Percentiles rank a stretch among this genome's conserved stretches.
phyloP scores from a whole-genome alignment of 768 basidiomycete genomes.

The Megacollybia marginata region DNA sequence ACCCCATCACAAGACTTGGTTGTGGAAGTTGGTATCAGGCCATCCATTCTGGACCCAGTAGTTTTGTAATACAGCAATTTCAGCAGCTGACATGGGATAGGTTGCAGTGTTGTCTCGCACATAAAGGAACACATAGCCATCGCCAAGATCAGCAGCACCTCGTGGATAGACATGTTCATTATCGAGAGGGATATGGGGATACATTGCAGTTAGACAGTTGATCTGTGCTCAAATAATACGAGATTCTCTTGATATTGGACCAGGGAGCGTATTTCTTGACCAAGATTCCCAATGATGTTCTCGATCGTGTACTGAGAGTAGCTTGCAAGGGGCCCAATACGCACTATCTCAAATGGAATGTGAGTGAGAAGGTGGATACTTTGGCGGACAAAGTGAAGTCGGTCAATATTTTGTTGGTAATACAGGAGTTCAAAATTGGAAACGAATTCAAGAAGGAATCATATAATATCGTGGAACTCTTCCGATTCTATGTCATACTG shows the following conservation, averaged over 20 bases:
- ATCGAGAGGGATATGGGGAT: conserved; percentile 1
- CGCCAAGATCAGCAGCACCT: conserved; percentile 6
- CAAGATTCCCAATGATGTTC: conserved; percentile 18
- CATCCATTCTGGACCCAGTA: not conserved
- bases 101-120: not conserved
- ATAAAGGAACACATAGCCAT: conserved; percentile 6
- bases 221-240: conserved; percentile 10
- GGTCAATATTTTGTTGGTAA: conserved; percentile 12
- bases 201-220: conserved; percentile 8
- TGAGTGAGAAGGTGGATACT: conserved; percentile 21
- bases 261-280: conserved; percentile 16
- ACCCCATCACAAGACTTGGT: conserved; percentile 7
- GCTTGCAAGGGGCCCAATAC: conserved; percentile 13
- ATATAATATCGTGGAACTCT: conserved; percentile 11
- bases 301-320: conserved; percentile 24
- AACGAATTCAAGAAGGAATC: conserved; percentile 13
- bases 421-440: conserved; percentile 22
- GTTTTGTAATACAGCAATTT: not conserved
- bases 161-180: not conserved
- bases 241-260: conserved; percentile 19
- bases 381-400: conserved; percentile 22
- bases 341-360: conserved; percentile 12
- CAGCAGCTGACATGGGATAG: not conserved
- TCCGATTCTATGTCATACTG: not conserved
- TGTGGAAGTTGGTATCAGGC: not conserved